Base-by-base conservation (phyloP, 2,329 filamentous ascomycete species). In the Talaromyces funiculosus region DNA sequence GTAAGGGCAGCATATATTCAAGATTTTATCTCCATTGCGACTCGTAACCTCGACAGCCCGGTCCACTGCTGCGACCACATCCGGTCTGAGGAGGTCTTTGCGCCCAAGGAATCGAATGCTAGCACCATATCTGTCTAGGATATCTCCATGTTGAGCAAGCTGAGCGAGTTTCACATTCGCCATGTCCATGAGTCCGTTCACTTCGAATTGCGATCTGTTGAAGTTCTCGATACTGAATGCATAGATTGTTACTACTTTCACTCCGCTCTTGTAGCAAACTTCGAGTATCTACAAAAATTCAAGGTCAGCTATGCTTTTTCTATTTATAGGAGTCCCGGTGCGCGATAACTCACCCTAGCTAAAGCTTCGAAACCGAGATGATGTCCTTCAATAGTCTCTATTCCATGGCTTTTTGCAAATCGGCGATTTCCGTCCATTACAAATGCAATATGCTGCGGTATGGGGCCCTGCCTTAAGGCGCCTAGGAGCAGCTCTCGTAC, bases 221-320 rank as follows among this genome's bases (percentile, higher is more conserved):
- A 96, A 99, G 79, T 99, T 99, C 77, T 99, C 94, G 70, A 99
- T 97, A 72, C 91, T 96, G 78, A 99, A 99, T 16, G 94, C 94
- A 74, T 97, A 99, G 64, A 99, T 92, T 3, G 94, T 97, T 40
- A 99, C 93, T 8, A 96, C 91, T 74, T 94, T 93, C 64, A 99
- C 93, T 59, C 94, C 94, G 62, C 90, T 92, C 73, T 96, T 97
- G 81, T 97, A 99, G 82, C 94, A 97, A 59, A 99, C 90, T 76
- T 99, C 94, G 62, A 99, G 86, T 57, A 97, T 91, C 89, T 90
- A 67, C 37, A 24, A 2, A 18, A 43, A 12, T 38, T 1, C 7
- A 40, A 24, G 9, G 20, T 54, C 8, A 35, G 18, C 16, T 16
- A 9, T n/a, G n/a, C 10, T 33, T 10, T 37, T 8, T 42, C 38